phyloP scores from a whole-genome alignment of 1,284 basidiomycete genomes.

The Bothia castanella region DNA sequence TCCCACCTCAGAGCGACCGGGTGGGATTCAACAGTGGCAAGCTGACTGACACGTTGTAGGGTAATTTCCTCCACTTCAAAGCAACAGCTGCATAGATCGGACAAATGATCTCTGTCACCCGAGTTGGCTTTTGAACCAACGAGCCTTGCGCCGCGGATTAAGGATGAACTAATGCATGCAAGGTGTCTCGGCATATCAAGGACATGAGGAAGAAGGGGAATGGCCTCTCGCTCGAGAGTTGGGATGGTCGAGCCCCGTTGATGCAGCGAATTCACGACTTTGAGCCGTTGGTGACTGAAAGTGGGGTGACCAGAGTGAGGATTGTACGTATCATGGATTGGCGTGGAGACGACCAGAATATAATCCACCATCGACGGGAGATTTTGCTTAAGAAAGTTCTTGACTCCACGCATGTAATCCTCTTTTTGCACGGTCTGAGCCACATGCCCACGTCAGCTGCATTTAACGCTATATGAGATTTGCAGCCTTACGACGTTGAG shows the following conservation, averaged over 20 bases:
- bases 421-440: conserved; percentile 62
- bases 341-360: conserved; percentile 63
- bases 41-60: conserved; percentile 28
- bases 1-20: conserved; percentile 21
- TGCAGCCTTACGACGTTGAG: conserved; percentile 56
- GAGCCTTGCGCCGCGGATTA: conserved; percentile 56
- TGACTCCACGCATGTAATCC: conserved; percentile 67
- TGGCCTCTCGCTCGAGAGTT: conserved; percentile 60
- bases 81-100: conserved; percentile 30
- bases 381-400: conserved; percentile 59
- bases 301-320: conserved; percentile 27
- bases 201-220: conserved; percentile 64
- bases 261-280: conserved; percentile 52
- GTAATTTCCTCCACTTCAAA: conserved; percentile 30
- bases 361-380: conserved; percentile 71
- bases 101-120: conserved; percentile 25
- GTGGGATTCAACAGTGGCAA: conserved; percentile 15
- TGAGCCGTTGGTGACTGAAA: conserved; percentile 50
- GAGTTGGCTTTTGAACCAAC: conserved; percentile 34
- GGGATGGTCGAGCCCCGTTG: conserved; percentile 52
- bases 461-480: background rate
- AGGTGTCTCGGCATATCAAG: conserved; percentile 71
- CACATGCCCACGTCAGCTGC: conserved; percentile 6
- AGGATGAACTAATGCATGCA: conserved; percentile 67
- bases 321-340: conserved; percentile 36